Evolutionary conservation across 176 grass and related monocot genomes (phyloP).

Genomic region (Triticum turgidum): DNA sequence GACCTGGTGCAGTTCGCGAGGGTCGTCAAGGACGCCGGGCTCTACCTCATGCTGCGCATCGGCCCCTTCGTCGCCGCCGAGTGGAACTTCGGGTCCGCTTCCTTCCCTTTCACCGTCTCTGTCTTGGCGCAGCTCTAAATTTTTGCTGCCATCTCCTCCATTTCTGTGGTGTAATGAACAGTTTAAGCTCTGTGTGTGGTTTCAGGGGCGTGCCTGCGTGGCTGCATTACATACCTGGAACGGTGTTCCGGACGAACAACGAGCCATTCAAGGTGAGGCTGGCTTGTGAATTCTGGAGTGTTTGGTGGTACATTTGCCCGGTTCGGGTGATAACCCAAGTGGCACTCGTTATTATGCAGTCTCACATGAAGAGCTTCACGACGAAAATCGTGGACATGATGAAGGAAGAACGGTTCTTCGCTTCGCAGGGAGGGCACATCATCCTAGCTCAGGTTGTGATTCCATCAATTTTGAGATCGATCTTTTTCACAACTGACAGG

Average conservation of each 20-base stretch:
- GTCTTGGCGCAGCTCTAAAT: background rate
- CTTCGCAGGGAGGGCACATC: conserved; percentile 89
- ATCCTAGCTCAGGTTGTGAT: conserved; percentile 77
- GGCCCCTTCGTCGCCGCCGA: conserved; percentile 91
- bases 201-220: conserved; percentile 89
- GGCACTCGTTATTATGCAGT: conserved; percentile 25
- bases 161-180: background rate
- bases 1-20: conserved; percentile 77
- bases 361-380: conserved; percentile 80
- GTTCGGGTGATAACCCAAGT: background rate
- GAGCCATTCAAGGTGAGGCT: conserved; percentile 75
- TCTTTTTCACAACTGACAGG: background rate
- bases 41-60: conserved; percentile 90
- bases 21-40: conserved; percentile 69
- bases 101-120: background rate
- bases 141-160: background rate
- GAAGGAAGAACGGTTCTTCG: conserved; percentile 79
- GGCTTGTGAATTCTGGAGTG: background rate
- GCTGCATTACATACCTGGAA: conserved; percentile 88
- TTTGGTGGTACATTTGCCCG: background rate
- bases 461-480: background rate
- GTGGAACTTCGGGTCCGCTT: conserved; percentile 75
- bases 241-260: conserved; percentile 65
- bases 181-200: background rate
- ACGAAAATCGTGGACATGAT: conserved; percentile 86